Conservation (phyloP, 139 green algal species). For the Micromonas commoda region DNA sequence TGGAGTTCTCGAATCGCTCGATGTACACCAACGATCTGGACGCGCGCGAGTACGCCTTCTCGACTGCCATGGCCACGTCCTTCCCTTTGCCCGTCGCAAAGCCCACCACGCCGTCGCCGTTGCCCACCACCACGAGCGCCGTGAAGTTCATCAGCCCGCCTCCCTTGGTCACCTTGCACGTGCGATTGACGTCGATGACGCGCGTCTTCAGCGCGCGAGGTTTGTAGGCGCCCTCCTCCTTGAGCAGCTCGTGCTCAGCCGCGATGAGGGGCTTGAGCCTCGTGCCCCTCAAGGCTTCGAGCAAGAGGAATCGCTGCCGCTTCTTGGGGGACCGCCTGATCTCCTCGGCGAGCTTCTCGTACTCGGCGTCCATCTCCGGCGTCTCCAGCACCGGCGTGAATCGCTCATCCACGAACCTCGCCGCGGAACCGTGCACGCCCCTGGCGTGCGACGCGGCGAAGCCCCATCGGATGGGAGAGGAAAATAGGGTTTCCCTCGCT, state of each 20-base stretch:
- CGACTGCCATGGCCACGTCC: slow-evolving; percentile 37
- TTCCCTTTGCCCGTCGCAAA: slow-evolving; percentile 41
- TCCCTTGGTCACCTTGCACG: slow-evolving; percentile 45
- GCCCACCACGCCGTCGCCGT: slow-evolving; percentile 40
- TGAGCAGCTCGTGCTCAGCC: background rate
- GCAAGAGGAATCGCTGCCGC: slow-evolving; percentile 10
- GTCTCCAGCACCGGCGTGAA: background rate
- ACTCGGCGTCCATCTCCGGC: background rate
- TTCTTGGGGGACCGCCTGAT: background rate
- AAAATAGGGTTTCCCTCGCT: too few species aligned
- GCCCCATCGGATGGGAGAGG: too few species aligned
- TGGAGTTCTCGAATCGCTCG: slow-evolving; percentile 41
- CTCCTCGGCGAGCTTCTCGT: background rate
- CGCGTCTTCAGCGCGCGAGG: background rate
- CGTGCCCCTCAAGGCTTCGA: background rate
- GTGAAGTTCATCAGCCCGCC: slow-evolving; percentile 42
- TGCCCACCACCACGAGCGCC: slow-evolving; percentile 46
- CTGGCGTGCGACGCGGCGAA: too few species aligned
- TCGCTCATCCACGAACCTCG: too few species aligned
- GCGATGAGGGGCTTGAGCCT: background rate
- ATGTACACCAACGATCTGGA: slow-evolving; percentile 38
- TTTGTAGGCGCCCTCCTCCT: background rate
- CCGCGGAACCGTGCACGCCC: too few species aligned
- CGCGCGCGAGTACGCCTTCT: slow-evolving; percentile 42
- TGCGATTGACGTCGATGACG: slow-evolving; percentile 44